Conservation (phyloP, 805 yeast genomes). For the Torulaspora quercuum region DNA sequence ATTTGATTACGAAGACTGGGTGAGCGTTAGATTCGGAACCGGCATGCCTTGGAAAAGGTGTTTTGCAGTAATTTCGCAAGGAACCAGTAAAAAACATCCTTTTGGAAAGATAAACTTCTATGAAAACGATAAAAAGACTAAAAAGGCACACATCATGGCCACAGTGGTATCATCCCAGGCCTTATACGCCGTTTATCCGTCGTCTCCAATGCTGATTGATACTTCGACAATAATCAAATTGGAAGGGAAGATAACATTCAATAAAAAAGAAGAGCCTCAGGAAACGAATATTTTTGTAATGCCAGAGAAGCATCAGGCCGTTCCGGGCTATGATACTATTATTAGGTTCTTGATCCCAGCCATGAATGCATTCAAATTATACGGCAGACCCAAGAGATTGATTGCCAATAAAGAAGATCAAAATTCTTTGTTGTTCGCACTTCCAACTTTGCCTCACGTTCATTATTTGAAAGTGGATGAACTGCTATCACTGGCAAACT, state of each 20-base stretch:
- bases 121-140: conserved; percentile 71
- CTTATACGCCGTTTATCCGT: conserved; percentile 90
- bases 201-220: conserved; percentile 74
- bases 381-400: conserved; percentile 69
- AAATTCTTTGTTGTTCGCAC: conserved; percentile 60
- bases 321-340: conserved; percentile 67
- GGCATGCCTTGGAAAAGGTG: conserved; percentile 98
- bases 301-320: conserved; percentile 72
- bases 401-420: conserved; percentile 54
- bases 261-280: conserved; percentile 47
- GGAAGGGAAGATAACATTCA: conserved; percentile 73
- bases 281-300: conserved; percentile 51
- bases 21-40: conserved; percentile 87
- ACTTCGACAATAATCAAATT: conserved; percentile 83
- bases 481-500: conserved; percentile 41
- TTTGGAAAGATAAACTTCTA: conserved; percentile 75
- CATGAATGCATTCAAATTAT: conserved; percentile 64
- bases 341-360: conserved; percentile 65
- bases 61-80: conserved; percentile 81
- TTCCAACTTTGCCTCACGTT: conserved; percentile 70
- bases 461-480: conserved; percentile 62
- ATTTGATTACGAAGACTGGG: conserved; percentile 90
- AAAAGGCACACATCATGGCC: conserved; percentile 75
- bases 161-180: conserved; percentile 64
- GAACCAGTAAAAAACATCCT: conserved; percentile 41